Percentiles rank a stretch among this genome's conserved stretches.
phyloP scores from a whole-genome alignment of 106 monocot species.

The Dioscorea zingiberensis region DNA sequence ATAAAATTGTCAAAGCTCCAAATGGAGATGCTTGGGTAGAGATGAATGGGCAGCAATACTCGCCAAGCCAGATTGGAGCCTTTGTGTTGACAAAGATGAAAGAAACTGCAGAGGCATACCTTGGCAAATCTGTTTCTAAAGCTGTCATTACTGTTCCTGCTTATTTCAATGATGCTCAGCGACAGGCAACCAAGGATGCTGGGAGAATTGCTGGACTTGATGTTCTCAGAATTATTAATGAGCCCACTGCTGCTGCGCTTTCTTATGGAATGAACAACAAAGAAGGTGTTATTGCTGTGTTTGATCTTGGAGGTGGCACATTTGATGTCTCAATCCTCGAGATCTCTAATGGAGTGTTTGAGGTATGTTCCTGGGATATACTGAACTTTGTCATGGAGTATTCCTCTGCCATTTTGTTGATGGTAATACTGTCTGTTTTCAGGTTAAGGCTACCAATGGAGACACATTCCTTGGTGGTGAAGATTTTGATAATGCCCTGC shows the following conservation, averaged over 20 bases:
- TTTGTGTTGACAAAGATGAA: conserved; percentile 53
- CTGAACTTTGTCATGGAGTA: no score
- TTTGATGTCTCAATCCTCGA: conserved; percentile 74
- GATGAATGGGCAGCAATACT: conserved; percentile 78
- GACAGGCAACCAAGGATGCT: conserved; percentile 49
- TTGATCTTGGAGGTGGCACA: conserved; percentile 60
- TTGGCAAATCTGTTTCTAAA: conserved; percentile 73
- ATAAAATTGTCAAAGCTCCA: conserved; percentile 69
- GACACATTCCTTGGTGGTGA: conserved; percentile 41
- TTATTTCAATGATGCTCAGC: conserved; percentile 66
- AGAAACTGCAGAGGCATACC: conserved; percentile 59
- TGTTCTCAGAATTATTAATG: conserved; percentile 58
- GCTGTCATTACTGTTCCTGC: conserved; percentile 70
- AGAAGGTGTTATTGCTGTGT: conserved; percentile 56
- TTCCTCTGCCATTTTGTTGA: no score
- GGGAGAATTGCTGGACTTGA: conserved; percentile 57
- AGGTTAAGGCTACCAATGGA: conserved; percentile 47
- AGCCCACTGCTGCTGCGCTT: conserved; percentile 61
- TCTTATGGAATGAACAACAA: conserved; percentile 72
- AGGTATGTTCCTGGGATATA: conserved; percentile 12
- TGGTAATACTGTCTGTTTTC: neutral
- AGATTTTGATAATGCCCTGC: conserved; percentile 36
- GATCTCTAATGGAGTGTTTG: conserved; percentile 63
- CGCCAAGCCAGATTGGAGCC: conserved; percentile 66
- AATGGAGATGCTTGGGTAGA: conserved; percentile 93